Evolutionary conservation across 768 basidiomycete species (phyloP).

Genomic region (Tricholoma hemisulphureum): DNA sequence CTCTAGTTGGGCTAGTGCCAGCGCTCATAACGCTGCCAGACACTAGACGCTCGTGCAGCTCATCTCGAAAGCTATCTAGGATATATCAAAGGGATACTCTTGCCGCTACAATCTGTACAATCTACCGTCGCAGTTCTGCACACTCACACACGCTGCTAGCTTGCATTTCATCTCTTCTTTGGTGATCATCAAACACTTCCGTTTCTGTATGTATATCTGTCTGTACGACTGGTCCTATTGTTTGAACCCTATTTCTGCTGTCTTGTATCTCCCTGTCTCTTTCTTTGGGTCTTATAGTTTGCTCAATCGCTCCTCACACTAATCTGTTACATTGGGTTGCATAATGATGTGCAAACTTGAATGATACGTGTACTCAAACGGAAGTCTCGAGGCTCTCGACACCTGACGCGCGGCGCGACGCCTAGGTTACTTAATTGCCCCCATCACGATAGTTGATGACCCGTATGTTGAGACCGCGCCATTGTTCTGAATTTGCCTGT

Average conservation of each 20-base stretch:
- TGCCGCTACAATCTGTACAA: neutral
- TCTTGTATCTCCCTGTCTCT: neutral
- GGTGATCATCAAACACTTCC: neutral
- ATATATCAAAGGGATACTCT: neutral
- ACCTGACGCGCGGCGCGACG: too few species aligned
- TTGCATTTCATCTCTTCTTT: neutral
- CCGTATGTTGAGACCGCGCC: too few species aligned
- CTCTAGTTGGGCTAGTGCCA: slow-evolving; percentile 22
- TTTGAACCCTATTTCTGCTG: neutral
- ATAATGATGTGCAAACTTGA: too few species aligned
- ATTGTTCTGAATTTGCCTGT: too few species aligned
- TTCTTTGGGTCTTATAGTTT: neutral
- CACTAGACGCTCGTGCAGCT: slow-evolving; percentile 2
- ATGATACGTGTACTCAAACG: too few species aligned
- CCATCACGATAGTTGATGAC: too few species aligned
- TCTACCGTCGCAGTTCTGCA: neutral
- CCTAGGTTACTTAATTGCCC: too few species aligned
- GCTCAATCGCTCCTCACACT: too few species aligned
- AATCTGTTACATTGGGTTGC: too few species aligned
- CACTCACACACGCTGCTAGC: neutral
- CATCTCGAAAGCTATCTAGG: neutral
- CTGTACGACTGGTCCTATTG: neutral
- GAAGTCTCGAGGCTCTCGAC: too few species aligned
- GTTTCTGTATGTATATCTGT: neutral
- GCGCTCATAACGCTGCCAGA: slow-evolving; percentile 8